Evolutionary conservation across 2,329 filamentous ascomycete genomes (phyloP).

Genomic region (Penicillium italicum): DNA sequence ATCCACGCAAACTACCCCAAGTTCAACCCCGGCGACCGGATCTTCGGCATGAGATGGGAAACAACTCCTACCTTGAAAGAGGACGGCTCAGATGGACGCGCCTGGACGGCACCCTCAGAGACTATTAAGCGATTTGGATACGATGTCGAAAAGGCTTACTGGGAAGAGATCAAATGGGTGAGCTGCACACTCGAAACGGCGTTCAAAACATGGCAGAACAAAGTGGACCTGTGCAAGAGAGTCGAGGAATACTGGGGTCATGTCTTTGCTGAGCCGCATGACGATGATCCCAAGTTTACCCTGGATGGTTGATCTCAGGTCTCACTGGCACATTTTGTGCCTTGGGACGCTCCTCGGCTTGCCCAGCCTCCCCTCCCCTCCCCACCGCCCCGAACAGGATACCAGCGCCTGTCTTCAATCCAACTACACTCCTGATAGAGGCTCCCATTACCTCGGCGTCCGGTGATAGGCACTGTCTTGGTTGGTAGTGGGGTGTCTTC

Average conservation of each 20-base stretch:
- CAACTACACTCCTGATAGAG: background rate
- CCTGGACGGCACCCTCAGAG: slow-evolving; percentile 36
- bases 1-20: slow-evolving; percentile 44
- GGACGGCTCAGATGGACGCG: slow-evolving; percentile 36
- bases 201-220: slow-evolving; percentile 37
- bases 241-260: slow-evolving; percentile 35
- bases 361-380: background rate
- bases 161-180: slow-evolving; percentile 42
- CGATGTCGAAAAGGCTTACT: slow-evolving; percentile 40
- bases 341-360: background rate
- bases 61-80: slow-evolving; percentile 36
- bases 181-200: slow-evolving; percentile 37
- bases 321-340: background rate
- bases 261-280: slow-evolving; percentile 34
- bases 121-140: slow-evolving; percentile 37
- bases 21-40: slow-evolving; percentile 39
- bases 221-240: slow-evolving; percentile 29
- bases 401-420: background rate
- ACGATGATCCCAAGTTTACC: slow-evolving; percentile 33
- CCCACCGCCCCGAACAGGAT: background rate
- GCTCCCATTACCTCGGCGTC: background rate
- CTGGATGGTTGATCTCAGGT: slow-evolving; percentile 17
- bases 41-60: slow-evolving; percentile 40
- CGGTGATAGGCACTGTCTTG: background rate
- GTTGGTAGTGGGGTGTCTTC: background rate